Conservation (phyloP, 352 stramenopile genomes). For the Phytopythium mirpurense region DNA sequence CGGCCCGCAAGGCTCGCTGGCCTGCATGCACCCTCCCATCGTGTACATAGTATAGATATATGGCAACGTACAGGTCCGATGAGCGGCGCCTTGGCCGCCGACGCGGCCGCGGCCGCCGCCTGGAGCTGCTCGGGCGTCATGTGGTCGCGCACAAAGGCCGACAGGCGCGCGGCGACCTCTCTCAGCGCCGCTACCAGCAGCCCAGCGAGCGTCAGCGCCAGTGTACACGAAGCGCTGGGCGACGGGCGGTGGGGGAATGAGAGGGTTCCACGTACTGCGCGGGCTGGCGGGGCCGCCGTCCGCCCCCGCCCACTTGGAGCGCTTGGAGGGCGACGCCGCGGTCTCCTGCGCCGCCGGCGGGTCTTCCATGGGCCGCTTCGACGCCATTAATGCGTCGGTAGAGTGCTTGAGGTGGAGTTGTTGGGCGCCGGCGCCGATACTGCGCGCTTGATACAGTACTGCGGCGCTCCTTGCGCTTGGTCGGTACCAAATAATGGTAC, state of each 20-base stretch:
- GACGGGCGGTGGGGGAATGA: neutral
- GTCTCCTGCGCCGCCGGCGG: neutral
- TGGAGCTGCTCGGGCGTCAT: constrained; percentile 32
- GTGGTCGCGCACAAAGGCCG: constrained; percentile 64
- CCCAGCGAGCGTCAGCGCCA: neutral
- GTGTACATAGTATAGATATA: too few relatives aligned
- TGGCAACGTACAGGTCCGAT: constrained; percentile 5
- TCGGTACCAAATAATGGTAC: too few relatives aligned
- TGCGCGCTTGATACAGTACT: too few relatives aligned
- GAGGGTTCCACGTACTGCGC: neutral
- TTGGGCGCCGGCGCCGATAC: neutral
- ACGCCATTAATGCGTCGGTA: neutral
- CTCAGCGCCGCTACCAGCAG: constrained; percentile 20
- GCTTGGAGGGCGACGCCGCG: constrained; percentile 10
- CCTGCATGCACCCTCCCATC: too few relatives aligned
- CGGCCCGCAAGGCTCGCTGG: neutral
- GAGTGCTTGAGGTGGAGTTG: neutral
- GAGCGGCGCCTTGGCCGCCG: constrained; percentile 7
- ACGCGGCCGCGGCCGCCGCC: constrained; percentile 8
- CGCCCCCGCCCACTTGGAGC: constrained; percentile 17
- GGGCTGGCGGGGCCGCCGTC: neutral
- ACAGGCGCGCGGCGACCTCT: constrained; percentile 62
- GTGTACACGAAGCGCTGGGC: neutral
- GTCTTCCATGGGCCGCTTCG: constrained; percentile 7
- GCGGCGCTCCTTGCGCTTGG: too few relatives aligned